Conservation (phyloP, 495 filamentous ascomycete species). For the Staphylotrichum longicolle region DNA sequence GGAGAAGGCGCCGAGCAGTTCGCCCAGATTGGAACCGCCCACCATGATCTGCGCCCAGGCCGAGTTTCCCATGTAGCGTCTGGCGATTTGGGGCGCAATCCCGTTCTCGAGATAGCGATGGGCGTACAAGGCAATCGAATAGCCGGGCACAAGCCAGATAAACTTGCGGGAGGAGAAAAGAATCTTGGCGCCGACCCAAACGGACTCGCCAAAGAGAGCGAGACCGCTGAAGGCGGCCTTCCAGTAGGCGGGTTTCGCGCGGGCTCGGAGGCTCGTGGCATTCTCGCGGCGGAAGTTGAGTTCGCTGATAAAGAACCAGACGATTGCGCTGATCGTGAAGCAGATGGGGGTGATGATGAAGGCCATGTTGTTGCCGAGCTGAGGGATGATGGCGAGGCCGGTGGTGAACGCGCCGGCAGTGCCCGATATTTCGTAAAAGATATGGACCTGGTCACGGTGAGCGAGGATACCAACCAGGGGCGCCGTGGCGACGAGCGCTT, state of each 20-base stretch:
- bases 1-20: slow-evolving; percentile 43
- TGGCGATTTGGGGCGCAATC: slow-evolving; percentile 42
- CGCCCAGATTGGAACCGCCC: slow-evolving; percentile 46
- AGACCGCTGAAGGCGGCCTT: slow-evolving; percentile 34
- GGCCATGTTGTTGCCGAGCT: slow-evolving; percentile 47
- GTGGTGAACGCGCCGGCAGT: slow-evolving; percentile 45
- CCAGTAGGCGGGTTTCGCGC: slow-evolving; percentile 20
- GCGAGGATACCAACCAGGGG: background rate
- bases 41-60: slow-evolving; percentile 49
- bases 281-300: slow-evolving; percentile 31
- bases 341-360: slow-evolving; percentile 45
- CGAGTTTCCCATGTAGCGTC: slow-evolving; percentile 40
- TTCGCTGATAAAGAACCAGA: slow-evolving; percentile 42
- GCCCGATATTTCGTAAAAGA: slow-evolving; percentile 47
- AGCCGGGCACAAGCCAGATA: slow-evolving; percentile 46
- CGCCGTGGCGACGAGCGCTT: background rate
- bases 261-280: slow-evolving; percentile 5
- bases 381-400: slow-evolving; percentile 42
- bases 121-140: slow-evolving; percentile 44
- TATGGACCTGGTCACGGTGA: slow-evolving; percentile 32
- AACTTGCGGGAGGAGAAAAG: slow-evolving; percentile 46
- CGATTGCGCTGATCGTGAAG: slow-evolving; percentile 36
- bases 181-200: slow-evolving; percentile 41
- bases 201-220: slow-evolving; percentile 39
- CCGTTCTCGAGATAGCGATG: slow-evolving; percentile 48